A percentile compares a stretch with the other conserved stretches of the same genome.
Evolutionary conservation across 2,329 filamentous ascomycete species (phyloP).

Genomic region (Pestalotiopsis sp.): DNA sequence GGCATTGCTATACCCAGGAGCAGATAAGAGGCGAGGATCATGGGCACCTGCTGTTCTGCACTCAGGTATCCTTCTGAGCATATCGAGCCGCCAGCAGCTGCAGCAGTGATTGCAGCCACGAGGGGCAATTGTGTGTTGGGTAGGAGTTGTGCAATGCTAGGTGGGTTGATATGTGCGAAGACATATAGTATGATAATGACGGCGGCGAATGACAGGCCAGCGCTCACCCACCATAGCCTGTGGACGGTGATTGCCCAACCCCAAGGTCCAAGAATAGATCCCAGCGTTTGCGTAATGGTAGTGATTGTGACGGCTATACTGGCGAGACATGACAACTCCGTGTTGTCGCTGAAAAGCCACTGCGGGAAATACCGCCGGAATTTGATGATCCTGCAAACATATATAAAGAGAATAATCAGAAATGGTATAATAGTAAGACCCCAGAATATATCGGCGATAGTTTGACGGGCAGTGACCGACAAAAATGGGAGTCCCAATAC

Average conservation of each 20-base stretch:
- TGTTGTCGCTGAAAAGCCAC: slow-evolving; percentile 22
- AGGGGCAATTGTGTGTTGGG: slow-evolving; percentile 39
- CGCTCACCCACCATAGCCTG: slow-evolving; percentile 43
- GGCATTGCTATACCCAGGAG: slow-evolving; percentile 36
- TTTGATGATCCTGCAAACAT: too few species aligned
- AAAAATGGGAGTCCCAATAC: slow-evolving; percentile 35
- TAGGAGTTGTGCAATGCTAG: slow-evolving; percentile 33
- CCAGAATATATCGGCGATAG: not conserved
- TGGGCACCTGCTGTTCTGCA: slow-evolving; percentile 34
- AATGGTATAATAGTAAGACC: not conserved
- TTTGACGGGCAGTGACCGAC: not conserved
- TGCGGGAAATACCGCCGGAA: not conserved
- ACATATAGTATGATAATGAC: slow-evolving; percentile 36
- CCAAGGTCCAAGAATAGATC: slow-evolving; percentile 23
- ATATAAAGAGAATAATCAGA: not conserved
- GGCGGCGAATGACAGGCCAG: slow-evolving; percentile 32
- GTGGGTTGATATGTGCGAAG: slow-evolving; percentile 37
- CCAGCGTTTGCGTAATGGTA: slow-evolving; percentile 26
- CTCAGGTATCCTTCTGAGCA: slow-evolving; percentile 17
- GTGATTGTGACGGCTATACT: slow-evolving; percentile 38
- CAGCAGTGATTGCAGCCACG: slow-evolving; percentile 40
- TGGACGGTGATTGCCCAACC: slow-evolving; percentile 32
- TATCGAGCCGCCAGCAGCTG: slow-evolving; percentile 38
- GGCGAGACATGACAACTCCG: slow-evolving; percentile 39
- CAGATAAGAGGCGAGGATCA: slow-evolving; percentile 42